Evolutionary conservation across 345 rosid genomes (phyloP).

Genomic region (Pistacia vera): DNA sequence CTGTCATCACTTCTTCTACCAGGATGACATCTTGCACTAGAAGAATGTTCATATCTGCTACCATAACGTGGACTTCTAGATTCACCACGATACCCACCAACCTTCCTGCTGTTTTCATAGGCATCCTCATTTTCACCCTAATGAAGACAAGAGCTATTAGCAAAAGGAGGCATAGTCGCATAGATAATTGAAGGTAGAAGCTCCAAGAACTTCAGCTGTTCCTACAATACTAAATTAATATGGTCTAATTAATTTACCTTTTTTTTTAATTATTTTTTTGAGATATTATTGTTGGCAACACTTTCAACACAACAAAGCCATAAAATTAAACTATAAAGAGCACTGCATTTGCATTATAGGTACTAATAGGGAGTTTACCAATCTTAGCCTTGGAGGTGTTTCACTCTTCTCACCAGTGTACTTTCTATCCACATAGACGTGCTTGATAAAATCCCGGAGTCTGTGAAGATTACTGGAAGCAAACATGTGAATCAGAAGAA

Average conservation of each 20-base stretch:
- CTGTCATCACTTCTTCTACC: conserved; percentile 48
- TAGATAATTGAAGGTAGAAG: background rate
- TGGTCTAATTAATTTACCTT: background rate
- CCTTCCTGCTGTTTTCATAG: conserved; percentile 41
- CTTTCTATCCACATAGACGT: conserved; percentile 75
- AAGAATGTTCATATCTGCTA: conserved; percentile 34
- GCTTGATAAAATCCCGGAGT: conserved; percentile 81
- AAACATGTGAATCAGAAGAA: conserved; percentile 31
- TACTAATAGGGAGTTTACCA: conserved; percentile 42
- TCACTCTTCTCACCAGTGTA: conserved; percentile 58
- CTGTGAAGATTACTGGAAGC: conserved; percentile 65
- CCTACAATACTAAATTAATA: background rate
- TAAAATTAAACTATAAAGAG: background rate
- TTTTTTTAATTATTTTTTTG: background rate
- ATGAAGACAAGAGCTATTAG: conserved; percentile 8
- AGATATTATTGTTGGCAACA: background rate
- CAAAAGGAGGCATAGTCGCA: background rate
- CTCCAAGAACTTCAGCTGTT: background rate
- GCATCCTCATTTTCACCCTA: conserved; percentile 53
- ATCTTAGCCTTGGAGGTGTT: conserved; percentile 42
- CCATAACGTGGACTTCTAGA: conserved; percentile 45
- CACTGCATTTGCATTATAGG: background rate
- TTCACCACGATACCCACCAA: conserved; percentile 32
- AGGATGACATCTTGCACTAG: conserved; percentile 33
- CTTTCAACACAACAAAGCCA: background rate